Evolutionary conservation across 73 alveolate species (phyloP).

Genomic region (Strombidium stylifer): DNA sequence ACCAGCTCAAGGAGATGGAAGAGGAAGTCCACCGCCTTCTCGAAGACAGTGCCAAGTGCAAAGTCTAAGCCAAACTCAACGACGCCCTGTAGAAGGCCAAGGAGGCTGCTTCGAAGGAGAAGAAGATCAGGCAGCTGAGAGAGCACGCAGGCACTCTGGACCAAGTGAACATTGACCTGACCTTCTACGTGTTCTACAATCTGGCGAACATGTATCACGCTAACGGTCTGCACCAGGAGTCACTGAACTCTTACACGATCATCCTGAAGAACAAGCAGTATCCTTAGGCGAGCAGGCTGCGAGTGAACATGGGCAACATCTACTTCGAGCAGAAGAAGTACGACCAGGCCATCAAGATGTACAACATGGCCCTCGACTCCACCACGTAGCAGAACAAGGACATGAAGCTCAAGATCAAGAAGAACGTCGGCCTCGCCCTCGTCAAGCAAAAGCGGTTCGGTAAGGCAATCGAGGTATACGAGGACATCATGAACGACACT

Average conservation of each 20-base stretch:
- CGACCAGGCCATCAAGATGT: conserved; percentile 97
- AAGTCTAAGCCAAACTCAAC: conserved; percentile 51
- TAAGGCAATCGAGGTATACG: conserved; percentile 87
- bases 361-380: conserved; percentile 98
- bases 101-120: conserved; percentile 80
- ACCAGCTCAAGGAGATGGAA: conserved; percentile 65
- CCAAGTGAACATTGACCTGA: conserved; percentile 74
- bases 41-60: conserved; percentile 70
- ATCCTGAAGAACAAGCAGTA: conserved; percentile 87
- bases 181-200: conserved; percentile 70
- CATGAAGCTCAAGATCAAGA: conserved; percentile 95
- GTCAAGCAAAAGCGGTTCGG: conserved; percentile 93
- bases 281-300: conserved; percentile 72
- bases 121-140: conserved; percentile 71
- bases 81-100: conserved; percentile 77
- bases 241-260: conserved; percentile 80
- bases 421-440: conserved; percentile 97
- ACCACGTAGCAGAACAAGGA: conserved; percentile 95
- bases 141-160: conserved; percentile 67
- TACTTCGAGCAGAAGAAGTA: conserved; percentile 96
- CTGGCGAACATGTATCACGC: conserved; percentile 75
- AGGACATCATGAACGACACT: conserved; percentile 72
- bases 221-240: conserved; percentile 65
- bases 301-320: conserved; percentile 98
- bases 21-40: conserved; percentile 67